Conservation (phyloP, 2,329 filamentous ascomycete genomes). For the Talaromyces verruculosus region DNA sequence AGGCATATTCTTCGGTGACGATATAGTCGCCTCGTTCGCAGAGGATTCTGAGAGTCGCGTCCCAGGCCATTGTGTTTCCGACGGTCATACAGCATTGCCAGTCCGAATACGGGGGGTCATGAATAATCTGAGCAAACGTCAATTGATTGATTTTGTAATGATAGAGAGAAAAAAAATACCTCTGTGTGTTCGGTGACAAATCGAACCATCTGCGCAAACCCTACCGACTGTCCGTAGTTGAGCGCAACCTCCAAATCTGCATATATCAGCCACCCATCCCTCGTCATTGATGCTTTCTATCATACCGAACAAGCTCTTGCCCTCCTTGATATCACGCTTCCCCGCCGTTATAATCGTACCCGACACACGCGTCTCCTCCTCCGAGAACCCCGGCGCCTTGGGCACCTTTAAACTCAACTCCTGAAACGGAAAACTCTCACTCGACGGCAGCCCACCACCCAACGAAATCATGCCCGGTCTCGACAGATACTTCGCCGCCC, state of each 20-base stretch:
- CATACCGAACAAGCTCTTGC: conserved; percentile 23
- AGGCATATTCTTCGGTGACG: conserved; percentile 88
- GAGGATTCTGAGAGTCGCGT: conserved; percentile 81
- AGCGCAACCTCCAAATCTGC: conserved; percentile 80
- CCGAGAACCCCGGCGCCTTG: conserved; percentile 66
- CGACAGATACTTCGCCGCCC: conserved; percentile 74
- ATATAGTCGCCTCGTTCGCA: conserved; percentile 73
- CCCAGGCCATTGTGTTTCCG: conserved; percentile 82
- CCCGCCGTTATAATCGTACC: conserved; percentile 66
- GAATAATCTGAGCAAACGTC: conserved; percentile 59
- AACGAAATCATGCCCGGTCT: conserved; percentile 78
- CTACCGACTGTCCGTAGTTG: conserved; percentile 89
- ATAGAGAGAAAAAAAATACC: conserved; percentile 30
- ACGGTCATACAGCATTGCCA: conserved; percentile 83
- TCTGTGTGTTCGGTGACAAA: conserved; percentile 96
- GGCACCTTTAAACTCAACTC: conserved; percentile 74
- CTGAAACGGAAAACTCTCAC: conserved; percentile 90
- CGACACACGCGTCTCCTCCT: conserved; percentile 61
- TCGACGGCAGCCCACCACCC: conserved; percentile 84
- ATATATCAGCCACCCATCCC: conserved; percentile 20
- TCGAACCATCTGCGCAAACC: conserved; percentile 81
- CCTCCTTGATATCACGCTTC: conserved; percentile 77
- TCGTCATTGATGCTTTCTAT: background rate
- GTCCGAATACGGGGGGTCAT: conserved; percentile 82
- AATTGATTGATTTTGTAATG: background rate